Base-by-base conservation (phyloP, 1,139 yeast species). In the Zygosaccharomyces pseudobailii region DNA sequence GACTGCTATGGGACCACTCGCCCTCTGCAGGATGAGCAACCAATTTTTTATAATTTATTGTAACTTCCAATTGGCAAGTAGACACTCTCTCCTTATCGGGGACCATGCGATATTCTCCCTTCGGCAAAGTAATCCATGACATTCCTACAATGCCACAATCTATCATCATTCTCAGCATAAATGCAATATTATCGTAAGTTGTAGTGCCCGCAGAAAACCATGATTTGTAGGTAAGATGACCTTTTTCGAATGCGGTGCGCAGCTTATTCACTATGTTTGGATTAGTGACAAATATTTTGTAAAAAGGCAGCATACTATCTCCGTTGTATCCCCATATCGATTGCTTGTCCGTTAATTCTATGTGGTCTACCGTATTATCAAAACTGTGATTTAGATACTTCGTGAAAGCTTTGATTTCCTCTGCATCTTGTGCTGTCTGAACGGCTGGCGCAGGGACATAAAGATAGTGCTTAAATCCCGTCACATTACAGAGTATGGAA, bases 91-190 rank as follows among this genome's bases (percentile, higher is more conserved):
- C 53, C 7, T 63, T 48, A 0, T 60, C 54, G 1, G 70, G 62
- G 5, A 80, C 73, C 49, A 83, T 49, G 1, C 62, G 57, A 64
- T 89, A 94, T 56, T 79, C 84, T 0, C 82, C 81, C 47, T 75
- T 79, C 0, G 97, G 97, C 22, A 92, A 73, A 0, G 96, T 87
- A 37, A 94, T 75, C 99, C 99, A 94, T 23, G 95, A 86, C 98
- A 94, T 92, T 40, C 99, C 99, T 0, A 92, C 86, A 51, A 87
- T 84, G 45, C 84, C 79, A 66, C 95, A 84, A 68, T 94, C 99
- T 44, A 92, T 81, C 95, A 94, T 89, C 65, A 90, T 73, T 56
- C 98, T 74, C 52, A 94, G 68, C 42, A 88, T 74, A 65, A 85
- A 94, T 49, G 89, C 88, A 54, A 94, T 81, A 63, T 92, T 94